Evolutionary conservation across 1,284 basidiomycete genomes (phyloP).

Genomic region (Boletus albobrunnescens): DNA sequence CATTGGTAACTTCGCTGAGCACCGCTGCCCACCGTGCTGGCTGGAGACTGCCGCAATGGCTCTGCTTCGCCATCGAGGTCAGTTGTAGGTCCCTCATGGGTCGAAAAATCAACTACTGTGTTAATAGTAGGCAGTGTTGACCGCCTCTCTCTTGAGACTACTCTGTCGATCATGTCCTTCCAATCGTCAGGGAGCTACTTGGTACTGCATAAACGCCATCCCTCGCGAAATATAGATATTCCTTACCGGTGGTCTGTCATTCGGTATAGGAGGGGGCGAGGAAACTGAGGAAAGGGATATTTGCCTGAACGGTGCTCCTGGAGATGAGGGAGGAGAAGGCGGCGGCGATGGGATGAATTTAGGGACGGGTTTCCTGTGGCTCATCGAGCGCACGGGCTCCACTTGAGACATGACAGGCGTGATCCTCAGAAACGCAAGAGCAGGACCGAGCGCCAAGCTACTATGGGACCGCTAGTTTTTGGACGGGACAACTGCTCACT

Average conservation of each 20-base stretch:
- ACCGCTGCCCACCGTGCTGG: conserved; percentile 34
- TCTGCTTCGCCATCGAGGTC: conserved; percentile 32
- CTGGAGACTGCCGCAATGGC: conserved; percentile 35
- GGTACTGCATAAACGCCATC: conserved; percentile 10
- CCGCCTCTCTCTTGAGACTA: conserved; percentile 32
- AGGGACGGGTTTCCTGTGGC: conserved; percentile 65
- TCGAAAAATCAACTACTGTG: conserved; percentile 35
- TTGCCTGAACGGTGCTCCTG: conserved; percentile 30
- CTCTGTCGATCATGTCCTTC: conserved; percentile 43
- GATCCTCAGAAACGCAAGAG: conserved; percentile 8
- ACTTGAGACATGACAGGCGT: conserved; percentile 23
- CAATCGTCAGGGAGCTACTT: conserved; percentile 50
- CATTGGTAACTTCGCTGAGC: conserved; percentile 28
- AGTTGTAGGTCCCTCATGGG: conserved; percentile 29
- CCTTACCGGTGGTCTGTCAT: conserved; percentile 47
- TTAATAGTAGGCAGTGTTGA: conserved; percentile 36
- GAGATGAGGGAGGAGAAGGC: conserved; percentile 38
- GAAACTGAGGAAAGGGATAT: conserved; percentile 31
- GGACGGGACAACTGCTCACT: conserved; percentile 16
- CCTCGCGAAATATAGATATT: background rate
- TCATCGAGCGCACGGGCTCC: conserved; percentile 42
- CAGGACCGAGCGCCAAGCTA: conserved; percentile 11
- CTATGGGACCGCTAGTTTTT: conserved; percentile 8
- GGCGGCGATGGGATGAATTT: conserved; percentile 59
- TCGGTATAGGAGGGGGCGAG: conserved; percentile 22